Evolutionary conservation across 2,329 filamentous ascomycete species (phyloP).

Genomic region (Cladosporium halotolerans): DNA sequence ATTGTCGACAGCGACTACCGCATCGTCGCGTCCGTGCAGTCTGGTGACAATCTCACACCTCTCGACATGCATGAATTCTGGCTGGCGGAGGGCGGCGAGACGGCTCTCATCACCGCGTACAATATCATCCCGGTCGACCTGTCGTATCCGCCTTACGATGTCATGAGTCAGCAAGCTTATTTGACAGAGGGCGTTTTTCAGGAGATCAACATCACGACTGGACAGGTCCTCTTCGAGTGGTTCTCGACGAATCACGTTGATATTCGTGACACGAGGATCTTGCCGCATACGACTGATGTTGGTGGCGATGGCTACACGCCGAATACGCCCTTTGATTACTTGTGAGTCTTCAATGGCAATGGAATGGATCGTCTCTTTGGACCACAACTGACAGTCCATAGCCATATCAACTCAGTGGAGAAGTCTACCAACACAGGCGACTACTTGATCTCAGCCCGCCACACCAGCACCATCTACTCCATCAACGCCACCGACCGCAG

Average conservation of each 20-base stretch:
- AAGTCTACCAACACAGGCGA: slow-evolving; percentile 41
- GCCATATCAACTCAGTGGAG: slow-evolving; percentile 50
- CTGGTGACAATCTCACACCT: slow-evolving; percentile 14
- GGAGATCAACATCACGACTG: slow-evolving; percentile 43
- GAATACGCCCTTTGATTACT: slow-evolving; percentile 44
- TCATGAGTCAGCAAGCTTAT: slow-evolving; percentile 24
- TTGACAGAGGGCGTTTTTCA: slow-evolving; percentile 19
- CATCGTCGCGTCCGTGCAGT: slow-evolving; percentile 37
- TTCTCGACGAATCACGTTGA: slow-evolving; percentile 46
- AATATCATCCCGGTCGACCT: slow-evolving; percentile 33
- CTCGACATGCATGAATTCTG: slow-evolving; percentile 44
- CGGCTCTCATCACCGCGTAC: slow-evolving; percentile 23
- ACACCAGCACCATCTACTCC: slow-evolving; percentile 41
- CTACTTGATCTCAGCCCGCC: slow-evolving; percentile 48
- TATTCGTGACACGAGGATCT: slow-evolving; percentile 37
- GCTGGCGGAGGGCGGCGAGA: slow-evolving; percentile 34
- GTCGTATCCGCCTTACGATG: slow-evolving; percentile 20
- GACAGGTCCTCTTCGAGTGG: slow-evolving; percentile 52
- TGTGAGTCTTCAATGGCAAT: slow-evolving; percentile 16
- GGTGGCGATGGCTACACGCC: slow-evolving; percentile 39
- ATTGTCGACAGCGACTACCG: slow-evolving; percentile 42
- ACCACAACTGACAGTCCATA: background rate
- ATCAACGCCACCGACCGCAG: slow-evolving; percentile 42
- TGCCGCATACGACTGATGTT: slow-evolving; percentile 28
- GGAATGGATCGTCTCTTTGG: background rate